Evolutionary conservation across 805 yeast genomes (phyloP).

Genomic region (Pichia gijzeniarum): DNA sequence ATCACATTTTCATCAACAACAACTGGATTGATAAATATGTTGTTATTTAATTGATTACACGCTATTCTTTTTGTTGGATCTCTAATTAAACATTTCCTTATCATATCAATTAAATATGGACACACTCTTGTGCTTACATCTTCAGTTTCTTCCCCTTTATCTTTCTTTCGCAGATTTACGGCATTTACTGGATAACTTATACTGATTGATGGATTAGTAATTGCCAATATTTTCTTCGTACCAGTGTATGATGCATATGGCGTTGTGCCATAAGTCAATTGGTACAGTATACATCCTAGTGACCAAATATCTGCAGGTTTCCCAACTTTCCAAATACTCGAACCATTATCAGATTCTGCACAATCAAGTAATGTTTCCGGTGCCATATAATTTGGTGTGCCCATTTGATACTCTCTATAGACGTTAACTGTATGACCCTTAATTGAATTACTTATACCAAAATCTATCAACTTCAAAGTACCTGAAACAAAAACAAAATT

Average conservation of each 20-base stretch:
- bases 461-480: conserved; percentile 79
- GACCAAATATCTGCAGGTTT: conserved; percentile 97
- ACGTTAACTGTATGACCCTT: conserved; percentile 89
- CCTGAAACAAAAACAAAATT: conserved; percentile 80
- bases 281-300: conserved; percentile 92
- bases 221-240: conserved; percentile 72
- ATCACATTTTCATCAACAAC: conserved; percentile 62
- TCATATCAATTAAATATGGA: conserved; percentile 51
- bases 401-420: conserved; percentile 84
- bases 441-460: conserved; percentile 92
- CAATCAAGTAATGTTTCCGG: conserved; percentile 84
- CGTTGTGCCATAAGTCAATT: conserved; percentile 89
- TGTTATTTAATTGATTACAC: conserved; percentile 49
- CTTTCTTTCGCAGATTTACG: conserved; percentile 10
- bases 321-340: conserved; percentile 68
- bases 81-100: conserved; percentile 63
- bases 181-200: conserved; percentile 52
- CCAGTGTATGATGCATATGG: conserved; percentile 82
- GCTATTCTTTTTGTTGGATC: conserved; percentile 66
- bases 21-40: conserved; percentile 70
- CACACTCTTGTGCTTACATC: conserved; percentile 16
- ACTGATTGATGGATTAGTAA: conserved; percentile 74
- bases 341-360: conserved; percentile 18
- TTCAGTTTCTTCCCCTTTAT: background rate
- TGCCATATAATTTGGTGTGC: conserved; percentile 97